Evolutionary conservation across 257 asterid genomes (phyloP), one percentile per base, ranked within the genome.

Genomic region (Capsicum chinense): DNA sequence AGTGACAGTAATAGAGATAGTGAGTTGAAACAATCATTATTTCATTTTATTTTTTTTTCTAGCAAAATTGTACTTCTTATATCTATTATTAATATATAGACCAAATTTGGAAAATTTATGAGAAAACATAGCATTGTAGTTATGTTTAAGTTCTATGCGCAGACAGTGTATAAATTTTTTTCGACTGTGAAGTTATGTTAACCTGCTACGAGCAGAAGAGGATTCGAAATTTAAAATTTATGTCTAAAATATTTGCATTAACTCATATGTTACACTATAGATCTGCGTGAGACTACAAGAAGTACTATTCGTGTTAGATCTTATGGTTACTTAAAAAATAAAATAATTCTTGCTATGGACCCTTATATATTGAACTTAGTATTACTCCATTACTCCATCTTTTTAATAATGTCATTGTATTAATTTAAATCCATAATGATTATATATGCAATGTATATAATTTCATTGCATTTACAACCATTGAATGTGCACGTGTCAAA

Each of bases 1-100:
- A 2, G 91, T 92, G 33, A 94, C 98, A 19, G 80, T 95, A 84
- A 56, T 91, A 70, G 98, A 93, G 89, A 95, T 92, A 63, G 87
- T 90, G 74, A 89, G 48, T 71, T 92, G 57, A 74, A 70, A 21
- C 54, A 5, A 7, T 44, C 58, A 50, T 63, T 5, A 3, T 54
- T 62, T 5, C 71, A 11, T 16, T 64, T 35, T n/a, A 16, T 10
- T 70, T 5, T 1, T 2, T 14, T 11, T 78, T 68, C 39, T 15
- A 71, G 16, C 9, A 3, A 57, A 71, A 35, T 57, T 39, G 62
- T 16, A 62, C 56, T 83, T 52, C 16, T 47, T 57, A 21, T 21
- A 63, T 63, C 10, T 5, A 63, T 63, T 57, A 57, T 63, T 57
- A 57, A 6, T 5, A 56, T 63, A 17, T 64, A 26, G 66, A 70